phyloP scores from a whole-genome alignment of 768 basidiomycete species.

The Termitomyces sp. region DNA sequence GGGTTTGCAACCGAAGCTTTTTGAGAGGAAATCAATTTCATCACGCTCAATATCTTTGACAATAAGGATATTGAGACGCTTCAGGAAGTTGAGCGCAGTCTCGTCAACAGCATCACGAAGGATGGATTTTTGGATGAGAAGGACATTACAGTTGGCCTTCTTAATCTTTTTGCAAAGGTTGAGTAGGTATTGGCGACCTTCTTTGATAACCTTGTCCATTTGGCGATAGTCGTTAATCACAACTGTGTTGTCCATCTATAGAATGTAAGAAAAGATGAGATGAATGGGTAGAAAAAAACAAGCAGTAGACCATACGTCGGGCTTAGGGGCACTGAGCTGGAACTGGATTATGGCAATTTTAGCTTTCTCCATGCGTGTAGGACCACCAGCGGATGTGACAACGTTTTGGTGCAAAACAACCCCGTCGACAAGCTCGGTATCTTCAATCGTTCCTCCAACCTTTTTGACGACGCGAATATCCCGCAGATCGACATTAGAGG shows the following conservation, averaged over 20 bases:
- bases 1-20: conserved; percentile 93
- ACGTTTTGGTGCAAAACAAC: conserved; percentile 98
- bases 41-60: conserved; percentile 98
- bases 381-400: conserved; percentile 85
- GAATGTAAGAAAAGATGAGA: conserved; percentile 9
- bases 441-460: conserved; percentile 98
- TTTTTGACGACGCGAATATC: conserved; percentile 98
- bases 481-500: conserved; percentile 93
- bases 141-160: conserved; percentile 98
- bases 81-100: conserved; percentile 94
- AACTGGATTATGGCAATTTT: conserved; percentile 99
- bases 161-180: conserved; percentile 99
- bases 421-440: conserved; percentile 95
- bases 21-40: conserved; percentile 95
- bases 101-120: conserved; percentile 99
- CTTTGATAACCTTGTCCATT: conserved; percentile 99
- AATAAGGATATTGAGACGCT: conserved; percentile 92
- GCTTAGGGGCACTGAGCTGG: conserved; percentile 96
- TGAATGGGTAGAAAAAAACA: background rate
- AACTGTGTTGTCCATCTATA: conserved; percentile 99
- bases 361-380: conserved; percentile 94
- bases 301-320: conserved; percentile 63
- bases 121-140: conserved; percentile 99
- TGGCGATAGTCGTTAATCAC: conserved; percentile 99
- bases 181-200: conserved; percentile 95